These are phyloP conservation scores for Penicillium argentinense DNA, from an alignment of 495 filamentous ascomycete genomes.

Conservation along the genomic window DNA sequence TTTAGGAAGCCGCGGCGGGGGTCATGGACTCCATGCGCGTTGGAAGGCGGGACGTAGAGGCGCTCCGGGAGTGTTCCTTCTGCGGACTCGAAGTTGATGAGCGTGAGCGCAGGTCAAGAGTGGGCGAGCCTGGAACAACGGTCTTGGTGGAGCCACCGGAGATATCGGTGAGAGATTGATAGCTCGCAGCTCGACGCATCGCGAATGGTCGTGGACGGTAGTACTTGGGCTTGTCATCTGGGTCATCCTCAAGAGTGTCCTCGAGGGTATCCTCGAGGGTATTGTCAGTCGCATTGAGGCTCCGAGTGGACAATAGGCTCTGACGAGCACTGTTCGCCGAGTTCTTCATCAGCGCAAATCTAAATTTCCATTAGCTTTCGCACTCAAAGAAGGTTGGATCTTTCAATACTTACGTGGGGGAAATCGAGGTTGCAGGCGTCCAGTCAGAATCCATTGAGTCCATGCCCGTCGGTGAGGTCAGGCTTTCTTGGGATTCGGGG, in stretches of 20 bases:
- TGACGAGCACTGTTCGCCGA: constrained; percentile 27
- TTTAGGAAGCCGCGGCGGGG: constrained; percentile 21
- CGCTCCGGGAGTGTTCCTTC: constrained; percentile 36
- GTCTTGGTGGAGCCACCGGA: constrained; percentile 36
- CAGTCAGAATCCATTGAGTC: constrained; percentile 39
- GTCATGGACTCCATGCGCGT: constrained; percentile 34
- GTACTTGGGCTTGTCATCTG: too few relatives aligned
- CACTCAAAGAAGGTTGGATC: neutral
- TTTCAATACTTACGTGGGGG: constrained; percentile 41
- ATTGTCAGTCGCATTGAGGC: constrained; percentile 29
- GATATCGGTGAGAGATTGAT: constrained; percentile 32
- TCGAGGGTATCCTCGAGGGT: too few relatives aligned
- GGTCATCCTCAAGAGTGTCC: too few relatives aligned
- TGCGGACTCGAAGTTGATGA: constrained; percentile 31
- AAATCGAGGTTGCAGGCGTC: constrained; percentile 52
- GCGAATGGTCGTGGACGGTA: constrained; percentile 24
- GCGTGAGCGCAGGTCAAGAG: constrained; percentile 20
- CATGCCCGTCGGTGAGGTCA: constrained; percentile 41
- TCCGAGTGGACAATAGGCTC: constrained; percentile 32
- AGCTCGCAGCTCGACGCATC: too few relatives aligned
- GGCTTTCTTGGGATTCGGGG: constrained; percentile 43
- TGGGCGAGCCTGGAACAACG: constrained; percentile 25
- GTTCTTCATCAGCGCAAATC: constrained; percentile 39
- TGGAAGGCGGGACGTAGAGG: constrained; percentile 35
- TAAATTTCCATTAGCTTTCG: constrained; percentile 11